Evolutionary conservation across 495 filamentous ascomycete species (phyloP), one percentile per base, ranked within the genome.

Genomic region (Clavariopsis aquatica): DNA sequence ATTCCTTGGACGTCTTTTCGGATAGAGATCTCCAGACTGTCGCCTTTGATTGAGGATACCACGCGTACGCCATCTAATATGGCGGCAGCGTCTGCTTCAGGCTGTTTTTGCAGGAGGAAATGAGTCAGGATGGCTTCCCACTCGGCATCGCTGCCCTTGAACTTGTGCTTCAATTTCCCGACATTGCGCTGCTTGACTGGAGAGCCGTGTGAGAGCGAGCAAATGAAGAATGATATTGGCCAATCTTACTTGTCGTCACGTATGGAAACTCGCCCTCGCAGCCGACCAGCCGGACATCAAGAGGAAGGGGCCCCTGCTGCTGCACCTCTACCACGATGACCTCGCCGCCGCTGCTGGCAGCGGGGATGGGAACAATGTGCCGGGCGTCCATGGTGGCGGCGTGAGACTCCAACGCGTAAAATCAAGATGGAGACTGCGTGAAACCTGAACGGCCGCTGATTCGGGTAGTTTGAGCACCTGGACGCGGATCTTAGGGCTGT

Each of bases 81-180:
- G 9, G 58, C 51, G 0, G 64, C 56, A 9, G 60, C 19, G 10
- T 53, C 49, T 41, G 2, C 46, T 38, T 59, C 63, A 29, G 66
- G 53, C 19, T 29, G 52, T 41, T 72, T 64, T 17, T 72, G 75
- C 6, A 76, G 72, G n/a, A 82, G 57, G 28, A 74, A 64, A 49
- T 66, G 61, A 29, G 57, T 67, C 15, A 89, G 69, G 27, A 83
- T 80, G 1, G 75, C 67, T 54, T 77, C 71, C 86, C 87, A 89
- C 63, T 89, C 82, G 15, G 80, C 77, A 24, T 85, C 76, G 17
- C 69, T 78, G 31, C 85, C 79, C 34, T 70, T 69, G 57, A 56
- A 65, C 28, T 56, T 66, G n/a, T 55, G 31, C 38, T 60, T 59
- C 24, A 70, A 58, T 29, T 52, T 52, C 10, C 55, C 56, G 28